phyloP scores from a whole-genome alignment of 768 basidiomycete genomes.

The Suillus placidus region DNA sequence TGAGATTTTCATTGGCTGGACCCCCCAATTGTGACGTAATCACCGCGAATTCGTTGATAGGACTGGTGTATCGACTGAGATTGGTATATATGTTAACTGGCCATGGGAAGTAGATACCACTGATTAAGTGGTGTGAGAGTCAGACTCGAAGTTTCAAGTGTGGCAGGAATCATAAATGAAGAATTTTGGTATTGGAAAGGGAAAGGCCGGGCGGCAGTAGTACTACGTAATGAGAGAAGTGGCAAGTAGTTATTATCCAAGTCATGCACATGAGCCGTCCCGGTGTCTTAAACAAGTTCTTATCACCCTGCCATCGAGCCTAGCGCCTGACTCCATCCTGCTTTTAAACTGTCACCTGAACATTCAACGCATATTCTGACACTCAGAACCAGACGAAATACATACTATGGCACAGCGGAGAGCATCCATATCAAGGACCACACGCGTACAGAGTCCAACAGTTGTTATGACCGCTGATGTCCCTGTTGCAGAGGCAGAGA shows the following conservation, averaged over 20 bases:
- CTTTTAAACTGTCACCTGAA: not conserved
- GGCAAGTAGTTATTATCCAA: not conserved
- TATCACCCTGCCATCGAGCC: not conserved
- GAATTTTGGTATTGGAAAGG: not conserved
- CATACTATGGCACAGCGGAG: slow-evolving; percentile 19
- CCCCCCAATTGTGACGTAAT: not conserved
- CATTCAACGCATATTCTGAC: not conserved
- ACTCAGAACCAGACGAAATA: not conserved
- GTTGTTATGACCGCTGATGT: slow-evolving; percentile 20
- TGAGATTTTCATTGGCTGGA: not conserved
- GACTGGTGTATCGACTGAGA: not conserved
- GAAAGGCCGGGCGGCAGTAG: not conserved
- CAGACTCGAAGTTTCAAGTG: slow-evolving; percentile 1
- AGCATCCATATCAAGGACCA: slow-evolving; percentile 21
- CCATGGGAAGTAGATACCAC: not conserved
- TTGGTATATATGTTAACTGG: not conserved
- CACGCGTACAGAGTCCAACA: slow-evolving; percentile 17
- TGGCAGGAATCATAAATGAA: not conserved
- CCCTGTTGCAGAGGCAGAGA: slow-evolving; percentile 38
- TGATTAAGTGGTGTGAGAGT: not conserved
- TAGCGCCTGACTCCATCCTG: not conserved
- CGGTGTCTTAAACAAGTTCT: not conserved
- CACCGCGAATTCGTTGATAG: not conserved
- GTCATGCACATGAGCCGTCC: slow-evolving; percentile 3
- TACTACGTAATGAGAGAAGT: not conserved